These are phyloP conservation scores for Cokeromyces recurvatus DNA, from an alignment of 371 early-diverging fungal species.

Conservation along the genomic window DNA sequence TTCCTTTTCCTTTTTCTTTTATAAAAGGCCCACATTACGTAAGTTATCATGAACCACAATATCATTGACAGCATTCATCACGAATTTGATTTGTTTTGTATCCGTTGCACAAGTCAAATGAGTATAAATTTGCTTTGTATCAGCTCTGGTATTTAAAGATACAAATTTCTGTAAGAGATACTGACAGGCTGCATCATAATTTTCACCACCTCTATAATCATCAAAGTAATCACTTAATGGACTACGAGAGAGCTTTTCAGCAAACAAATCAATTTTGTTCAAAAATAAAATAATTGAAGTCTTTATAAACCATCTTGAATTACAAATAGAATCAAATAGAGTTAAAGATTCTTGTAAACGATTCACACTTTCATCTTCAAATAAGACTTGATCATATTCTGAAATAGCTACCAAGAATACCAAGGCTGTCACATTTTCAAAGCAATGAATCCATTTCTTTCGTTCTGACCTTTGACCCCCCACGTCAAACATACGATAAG, in stretches of 20 bases:
- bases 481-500: conserved; percentile 90
- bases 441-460: conserved; percentile 94
- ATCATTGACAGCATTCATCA: conserved; percentile 73
- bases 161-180: conserved; percentile 43
- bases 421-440: conserved; percentile 92
- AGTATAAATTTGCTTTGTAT: conserved; percentile 46
- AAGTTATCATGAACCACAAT: conserved; percentile 65
- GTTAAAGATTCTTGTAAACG: conserved; percentile 60
- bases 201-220: conserved; percentile 67
- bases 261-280: conserved; percentile 82
- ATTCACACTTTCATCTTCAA: conserved; percentile 88
- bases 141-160: conserved; percentile 34
- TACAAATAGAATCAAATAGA: conserved; percentile 75
- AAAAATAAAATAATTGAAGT: conserved; percentile 81
- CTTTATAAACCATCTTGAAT: conserved; percentile 72
- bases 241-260: conserved; percentile 58
- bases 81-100: conserved; percentile 71
- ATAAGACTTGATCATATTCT: conserved; percentile 91
- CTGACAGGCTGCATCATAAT: conserved; percentile 59
- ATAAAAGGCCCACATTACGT: conserved; percentile 62
- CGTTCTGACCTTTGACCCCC: conserved; percentile 91
- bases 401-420: conserved; percentile 91
- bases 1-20: too few species aligned
- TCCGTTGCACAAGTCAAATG: conserved; percentile 63
- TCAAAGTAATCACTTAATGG: conserved; percentile 67